A percentile compares a stretch with the other conserved stretches of the same genome.
These are phyloP conservation scores for Thamnidium elegans DNA, from an alignment of 192 early-diverging fungal species.

Conservation along the genomic window DNA sequence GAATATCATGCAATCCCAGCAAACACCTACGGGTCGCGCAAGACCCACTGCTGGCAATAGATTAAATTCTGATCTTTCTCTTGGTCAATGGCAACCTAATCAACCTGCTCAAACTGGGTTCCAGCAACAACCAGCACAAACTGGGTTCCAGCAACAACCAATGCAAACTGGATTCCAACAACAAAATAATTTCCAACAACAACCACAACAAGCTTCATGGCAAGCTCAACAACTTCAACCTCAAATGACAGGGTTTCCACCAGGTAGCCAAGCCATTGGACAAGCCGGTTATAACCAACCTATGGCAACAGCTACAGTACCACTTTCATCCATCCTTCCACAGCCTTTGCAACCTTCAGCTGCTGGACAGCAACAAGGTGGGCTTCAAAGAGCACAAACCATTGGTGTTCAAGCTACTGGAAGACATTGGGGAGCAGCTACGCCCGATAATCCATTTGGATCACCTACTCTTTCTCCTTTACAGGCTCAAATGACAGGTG, in stretches of 20 bases:
- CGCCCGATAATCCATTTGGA: slow-evolving; percentile 37
- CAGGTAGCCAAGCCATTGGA: slow-evolving; percentile 30
- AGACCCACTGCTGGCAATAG: background rate
- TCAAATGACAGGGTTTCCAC: slow-evolving; percentile 28
- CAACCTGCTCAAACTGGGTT: background rate
- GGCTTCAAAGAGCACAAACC: slow-evolving; percentile 14
- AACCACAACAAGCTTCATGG: slow-evolving; percentile 18
- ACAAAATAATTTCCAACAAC: too few relatives aligned
- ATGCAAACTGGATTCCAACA: slow-evolving; percentile 5
- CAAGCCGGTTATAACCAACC: slow-evolving; percentile 1
- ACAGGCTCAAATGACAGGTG: slow-evolving; percentile 27
- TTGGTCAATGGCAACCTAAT: slow-evolving; percentile 2
- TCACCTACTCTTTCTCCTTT: slow-evolving; percentile 21
- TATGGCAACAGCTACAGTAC: slow-evolving; percentile 13
- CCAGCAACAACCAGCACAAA: slow-evolving; percentile 6
- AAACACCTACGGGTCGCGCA: background rate
- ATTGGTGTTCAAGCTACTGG: slow-evolving; percentile 41
- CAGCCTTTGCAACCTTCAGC: slow-evolving; percentile 26
- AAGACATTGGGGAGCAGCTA: slow-evolving; percentile 39
- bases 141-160: background rate
- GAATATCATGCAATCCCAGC: background rate
- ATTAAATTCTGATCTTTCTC: background rate
- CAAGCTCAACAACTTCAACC: slow-evolving; percentile 29
- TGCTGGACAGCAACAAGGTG: slow-evolving; percentile 31
- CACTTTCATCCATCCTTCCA: slow-evolving; percentile 18